A percentile compares a stretch with the other conserved stretches of the same genome.
These are phyloP conservation scores for Tubosaeta sp. DNA, from an alignment of 768 basidiomycete genomes.

Conservation along the genomic window DNA sequence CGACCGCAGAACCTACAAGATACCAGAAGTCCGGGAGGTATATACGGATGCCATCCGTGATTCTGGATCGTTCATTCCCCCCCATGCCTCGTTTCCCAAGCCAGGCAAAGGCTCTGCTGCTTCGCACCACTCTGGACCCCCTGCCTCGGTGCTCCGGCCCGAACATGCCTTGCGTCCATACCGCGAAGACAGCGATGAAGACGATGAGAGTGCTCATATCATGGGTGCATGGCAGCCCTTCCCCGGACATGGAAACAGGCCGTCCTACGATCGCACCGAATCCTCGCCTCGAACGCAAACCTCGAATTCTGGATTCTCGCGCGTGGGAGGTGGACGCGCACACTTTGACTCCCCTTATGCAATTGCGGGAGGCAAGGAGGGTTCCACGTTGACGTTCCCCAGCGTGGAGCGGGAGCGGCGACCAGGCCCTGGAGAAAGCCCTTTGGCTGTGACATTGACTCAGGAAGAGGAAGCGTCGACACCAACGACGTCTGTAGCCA, in stretches of 20 bases:
- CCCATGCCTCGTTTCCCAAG: constrained; percentile 30
- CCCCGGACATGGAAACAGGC: constrained; percentile 36
- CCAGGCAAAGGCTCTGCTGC: constrained; percentile 26
- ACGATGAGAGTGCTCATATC: constrained; percentile 69
- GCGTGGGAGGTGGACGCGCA: constrained; percentile 84
- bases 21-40: constrained; percentile 26
- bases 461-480: constrained; percentile 43
- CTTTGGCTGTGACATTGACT: constrained; percentile 21
- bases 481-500: constrained; percentile 47
- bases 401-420: constrained; percentile 55
- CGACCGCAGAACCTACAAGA: constrained; percentile 22
- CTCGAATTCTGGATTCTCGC: constrained; percentile 66
- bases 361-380: constrained; percentile 45
- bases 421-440: constrained; percentile 22
- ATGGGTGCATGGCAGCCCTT: constrained; percentile 94
- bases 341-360: constrained; percentile 85
- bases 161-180: constrained; percentile 77
- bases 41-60: constrained; percentile 29
- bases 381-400: constrained; percentile 64
- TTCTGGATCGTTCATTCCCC: constrained; percentile 49
- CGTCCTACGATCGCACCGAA: constrained; percentile 24
- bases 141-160: constrained; percentile 69
- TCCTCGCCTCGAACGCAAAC: constrained; percentile 27
- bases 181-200: constrained; percentile 72
- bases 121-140: constrained; percentile 45